Percentiles rank a stretch among this genome's conserved stretches.
Evolutionary conservation across 169 alveolate genomes (phyloP).

Genomic region (Plasmodium reichenowi): DNA sequence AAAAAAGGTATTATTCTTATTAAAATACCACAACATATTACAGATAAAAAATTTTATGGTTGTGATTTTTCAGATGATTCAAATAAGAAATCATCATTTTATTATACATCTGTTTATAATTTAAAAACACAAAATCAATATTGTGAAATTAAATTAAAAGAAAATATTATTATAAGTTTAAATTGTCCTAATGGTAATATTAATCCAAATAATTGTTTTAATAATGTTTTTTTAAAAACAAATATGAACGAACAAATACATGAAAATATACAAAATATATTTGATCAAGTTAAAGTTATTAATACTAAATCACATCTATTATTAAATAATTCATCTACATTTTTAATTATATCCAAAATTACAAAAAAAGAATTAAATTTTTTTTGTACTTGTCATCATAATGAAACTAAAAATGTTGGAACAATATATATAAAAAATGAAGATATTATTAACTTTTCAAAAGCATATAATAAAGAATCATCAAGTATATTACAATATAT

Average conservation of each 20-base stretch:
- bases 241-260: constrained; percentile 34
- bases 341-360: constrained; percentile 47
- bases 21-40: constrained; percentile 9
- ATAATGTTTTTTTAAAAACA: constrained; percentile 42
- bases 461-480: neutral
- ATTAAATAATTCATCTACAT: constrained; percentile 36
- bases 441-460: neutral
- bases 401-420: constrained; percentile 40
- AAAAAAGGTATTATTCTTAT: constrained; percentile 37
- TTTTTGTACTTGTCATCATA: constrained; percentile 71
- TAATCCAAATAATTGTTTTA: constrained; percentile 58
- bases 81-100: constrained; percentile 7
- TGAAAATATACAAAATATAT: constrained; percentile 63
- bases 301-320: neutral
- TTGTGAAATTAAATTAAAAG: constrained; percentile 49
- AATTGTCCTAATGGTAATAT: constrained; percentile 63
- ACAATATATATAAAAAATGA: constrained; percentile 20
- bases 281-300: constrained; percentile 24
- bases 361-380: constrained; percentile 33
- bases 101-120: constrained; percentile 15
- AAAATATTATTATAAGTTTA: constrained; percentile 44
- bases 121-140: constrained; percentile 6
- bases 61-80: constrained; percentile 62
- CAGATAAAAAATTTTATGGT: constrained; percentile 29
- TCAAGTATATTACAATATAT: neutral